Base-by-base conservation (phyloP, 306 rosid species). In the Arachis stenosperma region DNA sequence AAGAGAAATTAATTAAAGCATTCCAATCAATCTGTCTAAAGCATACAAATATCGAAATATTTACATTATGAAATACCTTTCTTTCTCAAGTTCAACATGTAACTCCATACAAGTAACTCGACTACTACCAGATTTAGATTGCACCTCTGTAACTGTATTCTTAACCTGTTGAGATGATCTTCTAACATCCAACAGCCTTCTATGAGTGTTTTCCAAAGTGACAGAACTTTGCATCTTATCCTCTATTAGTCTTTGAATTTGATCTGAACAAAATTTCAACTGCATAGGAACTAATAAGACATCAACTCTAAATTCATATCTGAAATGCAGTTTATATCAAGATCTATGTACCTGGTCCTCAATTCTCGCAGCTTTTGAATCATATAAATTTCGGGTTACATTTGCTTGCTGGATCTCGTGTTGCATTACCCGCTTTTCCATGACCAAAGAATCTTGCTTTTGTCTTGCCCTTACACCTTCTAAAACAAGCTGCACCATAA, bases 401-500 rank as follows among this genome's bases (percentile, higher is more conserved):
- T 81, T 83, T 56, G 89, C 83, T 71, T 84, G 96, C 84, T 90
- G 96, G 76, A 84, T 78, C 78, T 91, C 93, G 70, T 78, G 85
- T 62, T 90, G 93, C 78, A 88, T 81, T 40, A 72, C 71, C 67
- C 79, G 67, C 76, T 86, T 92, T 14, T 90, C 97, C 82, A 86
- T 79, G 53, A 86, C 54, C 67, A 88, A 48, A 63, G 85, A 81
- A 77, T 88, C 90, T 50, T 83, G 97, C 77, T 74, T 77, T 55
- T 95, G 98, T 69, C 85, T 87, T 41, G 96, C 88, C 81, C 84
- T 82, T 33, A 87, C 75, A 72, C 98, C 89, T 87, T 95, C 99
- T 80, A 95, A 76, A 73, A 91, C 93, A 84, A 95, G 98, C 99
- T 95, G 87, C 75, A 80, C 67, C 54, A 68, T 68, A 60, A 55